A percentile compares a stretch with the other conserved stretches of the same genome.
These are phyloP conservation scores for Plantago lanceolata DNA, from an alignment of 305 asterid species.

Conservation along the genomic window DNA sequence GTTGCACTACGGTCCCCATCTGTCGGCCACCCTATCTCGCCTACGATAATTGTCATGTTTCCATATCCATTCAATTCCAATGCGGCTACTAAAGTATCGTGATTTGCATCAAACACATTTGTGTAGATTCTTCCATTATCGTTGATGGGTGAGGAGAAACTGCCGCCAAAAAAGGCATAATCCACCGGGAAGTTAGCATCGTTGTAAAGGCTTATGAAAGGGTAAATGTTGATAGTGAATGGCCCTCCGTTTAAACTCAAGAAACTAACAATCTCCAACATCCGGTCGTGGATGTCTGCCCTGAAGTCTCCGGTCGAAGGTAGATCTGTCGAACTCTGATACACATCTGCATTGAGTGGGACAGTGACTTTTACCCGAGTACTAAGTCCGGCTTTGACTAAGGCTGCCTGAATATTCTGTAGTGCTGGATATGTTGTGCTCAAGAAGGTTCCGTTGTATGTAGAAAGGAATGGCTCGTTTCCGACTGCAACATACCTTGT, in stretches of 20 bases:
- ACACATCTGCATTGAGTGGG: constrained; percentile 86
- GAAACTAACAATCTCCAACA: constrained; percentile 64
- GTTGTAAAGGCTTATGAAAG: constrained; percentile 72
- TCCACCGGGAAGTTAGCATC: constrained; percentile 71
- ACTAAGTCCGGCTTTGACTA: constrained; percentile 82
- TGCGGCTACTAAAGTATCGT: constrained; percentile 82
- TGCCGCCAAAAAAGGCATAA: constrained; percentile 92
- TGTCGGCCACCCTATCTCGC: constrained; percentile 96
- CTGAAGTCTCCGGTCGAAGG: constrained; percentile 89
- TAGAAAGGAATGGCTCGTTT: constrained; percentile 73
- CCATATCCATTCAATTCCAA: constrained; percentile 63
- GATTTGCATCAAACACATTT: constrained; percentile 83
- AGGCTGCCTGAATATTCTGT: constrained; percentile 82
- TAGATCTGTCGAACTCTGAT: constrained; percentile 48
- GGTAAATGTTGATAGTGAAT: constrained; percentile 91
- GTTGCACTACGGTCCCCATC: constrained; percentile 72
- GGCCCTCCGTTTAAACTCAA: constrained; percentile 60
- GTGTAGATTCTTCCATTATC: constrained; percentile 74
- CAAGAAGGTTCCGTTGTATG: constrained; percentile 61
- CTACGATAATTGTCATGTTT: constrained; percentile 63
- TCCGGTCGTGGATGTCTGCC: constrained; percentile 46
- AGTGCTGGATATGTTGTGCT: constrained; percentile 70
- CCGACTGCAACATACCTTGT: constrained; percentile 95
- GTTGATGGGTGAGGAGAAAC: constrained; percentile 52
- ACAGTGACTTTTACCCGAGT: constrained; percentile 61